Conservation (phyloP, 2,329 filamentous ascomycete genomes). For the Penicillium freii region DNA sequence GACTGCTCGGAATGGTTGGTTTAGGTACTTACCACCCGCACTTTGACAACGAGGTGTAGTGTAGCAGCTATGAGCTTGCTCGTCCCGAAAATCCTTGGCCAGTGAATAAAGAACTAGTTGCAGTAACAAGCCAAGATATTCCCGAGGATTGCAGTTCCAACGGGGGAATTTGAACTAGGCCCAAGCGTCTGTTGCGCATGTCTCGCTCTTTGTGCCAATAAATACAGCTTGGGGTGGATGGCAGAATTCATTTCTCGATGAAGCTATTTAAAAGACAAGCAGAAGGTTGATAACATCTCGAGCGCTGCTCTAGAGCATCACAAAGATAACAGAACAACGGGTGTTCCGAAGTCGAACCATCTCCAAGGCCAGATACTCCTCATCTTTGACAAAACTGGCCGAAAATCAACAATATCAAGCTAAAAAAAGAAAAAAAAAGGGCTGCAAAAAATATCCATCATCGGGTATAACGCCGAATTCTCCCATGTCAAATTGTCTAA, state of each 20-base stretch:
- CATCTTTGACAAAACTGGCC: neutral
- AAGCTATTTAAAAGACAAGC: neutral
- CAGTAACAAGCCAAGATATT: neutral
- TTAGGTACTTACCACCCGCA: neutral
- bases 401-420: slow-evolving; percentile 3
- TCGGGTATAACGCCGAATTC: slow-evolving; percentile 34
- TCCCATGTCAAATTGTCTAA: slow-evolving; percentile 29
- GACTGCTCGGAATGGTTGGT: neutral
- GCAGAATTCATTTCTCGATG: neutral
- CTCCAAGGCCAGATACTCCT: neutral
- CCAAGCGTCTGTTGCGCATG: neutral
- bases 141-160: neutral
- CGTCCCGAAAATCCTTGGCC: neutral
- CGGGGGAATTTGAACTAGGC: neutral
- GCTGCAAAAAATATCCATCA: slow-evolving; percentile 17
- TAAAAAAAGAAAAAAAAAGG: slow-evolving; percentile 7
- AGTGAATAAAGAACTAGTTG: neutral
- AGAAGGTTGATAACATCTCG: neutral
- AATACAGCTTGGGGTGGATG: neutral
- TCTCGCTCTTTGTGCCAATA: neutral
- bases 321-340: neutral
- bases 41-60: neutral
- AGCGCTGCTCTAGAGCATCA: neutral
- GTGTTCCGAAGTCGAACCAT: neutral
- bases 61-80: neutral